These are phyloP conservation scores for Crithidia sp. DNA, from an alignment of 208 protist species.

Conservation along the genomic window DNA sequence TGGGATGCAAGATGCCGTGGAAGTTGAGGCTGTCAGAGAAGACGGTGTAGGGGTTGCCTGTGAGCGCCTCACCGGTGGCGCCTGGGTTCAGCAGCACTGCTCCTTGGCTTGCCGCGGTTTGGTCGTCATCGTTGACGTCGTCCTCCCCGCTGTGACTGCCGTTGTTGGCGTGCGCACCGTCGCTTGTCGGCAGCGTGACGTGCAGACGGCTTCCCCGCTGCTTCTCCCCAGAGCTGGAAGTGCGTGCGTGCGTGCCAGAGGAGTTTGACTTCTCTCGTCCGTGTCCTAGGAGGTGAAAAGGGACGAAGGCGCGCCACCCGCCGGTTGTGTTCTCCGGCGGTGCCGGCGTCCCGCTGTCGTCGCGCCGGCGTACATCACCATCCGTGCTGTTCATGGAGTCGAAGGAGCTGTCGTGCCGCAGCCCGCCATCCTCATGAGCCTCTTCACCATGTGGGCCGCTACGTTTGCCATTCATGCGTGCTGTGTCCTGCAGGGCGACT, in stretches of 20 bases:
- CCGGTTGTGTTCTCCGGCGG: background rate
- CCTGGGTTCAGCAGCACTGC: constrained; percentile 24
- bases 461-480: background rate
- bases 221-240: background rate
- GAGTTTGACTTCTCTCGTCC: background rate
- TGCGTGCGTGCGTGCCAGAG: background rate
- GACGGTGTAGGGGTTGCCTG: constrained; percentile 1
- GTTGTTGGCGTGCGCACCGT: background rate
- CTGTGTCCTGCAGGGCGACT: too few relatives aligned
- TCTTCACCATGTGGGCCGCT: background rate
- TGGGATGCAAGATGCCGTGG: constrained; percentile 62
- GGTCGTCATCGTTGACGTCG: constrained; percentile 1
- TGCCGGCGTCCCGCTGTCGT: background rate
- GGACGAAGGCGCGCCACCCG: constrained; percentile 15
- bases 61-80: constrained; percentile 16
- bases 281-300: constrained; percentile 10
- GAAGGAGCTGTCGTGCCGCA: background rate
- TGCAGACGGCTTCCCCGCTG: background rate
- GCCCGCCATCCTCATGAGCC: too few relatives aligned
- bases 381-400: background rate
- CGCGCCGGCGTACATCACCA: background rate
- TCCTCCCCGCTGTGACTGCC: constrained; percentile 5
- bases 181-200: background rate
- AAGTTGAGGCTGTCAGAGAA: constrained; percentile 49
- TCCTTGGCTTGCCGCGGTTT: constrained; percentile 5